A percentile compares a stretch with the other conserved stretches of the same genome.
Conservation (phyloP, 1,284 basidiomycete species). For the Sanghuangporus sanghuang region DNA sequence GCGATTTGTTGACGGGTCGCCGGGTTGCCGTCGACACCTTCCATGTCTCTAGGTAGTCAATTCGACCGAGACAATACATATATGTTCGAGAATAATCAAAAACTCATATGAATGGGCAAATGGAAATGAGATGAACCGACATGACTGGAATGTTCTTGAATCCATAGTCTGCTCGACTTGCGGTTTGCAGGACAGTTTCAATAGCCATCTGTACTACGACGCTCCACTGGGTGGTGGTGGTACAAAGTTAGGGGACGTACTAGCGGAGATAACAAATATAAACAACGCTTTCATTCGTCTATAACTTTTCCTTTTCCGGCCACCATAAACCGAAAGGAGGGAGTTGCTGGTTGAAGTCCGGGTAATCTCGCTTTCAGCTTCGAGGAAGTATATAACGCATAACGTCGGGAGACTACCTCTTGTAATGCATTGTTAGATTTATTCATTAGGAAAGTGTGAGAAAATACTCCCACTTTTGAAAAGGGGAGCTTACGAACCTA, state of each 20-base stretch:
- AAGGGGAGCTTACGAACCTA: too few relatives aligned
- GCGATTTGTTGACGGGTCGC: conserved; percentile 44
- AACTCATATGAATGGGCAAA: neutral
- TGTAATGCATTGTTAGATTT: too few relatives aligned
- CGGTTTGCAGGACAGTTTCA: conserved; percentile 23
- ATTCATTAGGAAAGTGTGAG: too few relatives aligned
- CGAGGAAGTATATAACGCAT: too few relatives aligned
- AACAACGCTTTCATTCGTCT: neutral
- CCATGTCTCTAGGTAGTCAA: conserved; percentile 43
- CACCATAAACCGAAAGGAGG: too few relatives aligned
- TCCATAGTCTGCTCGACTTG: conserved; percentile 23
- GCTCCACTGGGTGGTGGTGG: neutral
- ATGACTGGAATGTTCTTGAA: conserved; percentile 36
- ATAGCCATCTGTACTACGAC: neutral
- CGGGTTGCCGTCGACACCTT: conserved; percentile 37
- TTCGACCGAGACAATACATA: neutral
- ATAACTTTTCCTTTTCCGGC: neutral
- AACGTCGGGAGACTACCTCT: too few relatives aligned
- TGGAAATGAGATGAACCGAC: conserved; percentile 20
- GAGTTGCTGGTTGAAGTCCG: too few relatives aligned
- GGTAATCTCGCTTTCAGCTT: too few relatives aligned
- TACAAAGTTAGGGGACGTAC: neutral
- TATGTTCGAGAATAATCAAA: too few relatives aligned
- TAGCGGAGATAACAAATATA: neutral
- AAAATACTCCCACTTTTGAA: too few relatives aligned